Evolutionary conservation across 2,329 filamentous ascomycete species (phyloP), one percentile per base, ranked within the genome.

Genomic region (Cercospora beticola): DNA sequence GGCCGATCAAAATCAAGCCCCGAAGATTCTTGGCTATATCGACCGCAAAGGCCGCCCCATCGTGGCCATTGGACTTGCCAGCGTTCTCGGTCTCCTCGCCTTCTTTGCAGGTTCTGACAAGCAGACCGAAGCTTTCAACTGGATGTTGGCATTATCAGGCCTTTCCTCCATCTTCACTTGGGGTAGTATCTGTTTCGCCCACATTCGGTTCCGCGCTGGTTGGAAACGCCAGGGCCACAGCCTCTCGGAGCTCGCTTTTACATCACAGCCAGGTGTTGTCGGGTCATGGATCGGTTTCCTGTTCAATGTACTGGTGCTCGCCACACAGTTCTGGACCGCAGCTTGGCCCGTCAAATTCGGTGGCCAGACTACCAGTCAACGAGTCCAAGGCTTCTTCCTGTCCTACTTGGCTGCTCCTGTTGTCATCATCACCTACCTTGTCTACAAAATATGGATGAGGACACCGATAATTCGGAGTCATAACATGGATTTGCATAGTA

Each of bases 191-290:
- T 97, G 93, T 79, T 82, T 96, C n/a, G 88, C 90, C 26, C 94
- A 97, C 80, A 96, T 97, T 77, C 92, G 93, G 66, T 97, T 97
- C 86, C 92, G 94, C 33, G 65, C 68, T 28, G 92, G 89, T n/a
- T 97, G 93, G 92, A 84, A 83, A 56, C 76, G 73, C 12, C 87
- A 89, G 70, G 91, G 91, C 56, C 90, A 90, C 73, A 83, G 82
- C 2, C 77, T 89, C 4, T 87, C 90, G n/a, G 87, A 89, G 75
- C 85, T 92, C 4, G 87, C 89, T 0, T 92, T 89, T 82, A 79
- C 80, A 18, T 73, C 72, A 16, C 80, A 84, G 60, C 83, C 86
- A 58, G 90, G 90, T 66, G 82, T 90, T 7, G 81, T 77, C 2
- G 90, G 90, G 21, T 90, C 88, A 0, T 91, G 83, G 78, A 46